Evolutionary conservation across 2,329 filamentous ascomycete species (phyloP).

Genomic region (Fusarium euwallaceae): DNA sequence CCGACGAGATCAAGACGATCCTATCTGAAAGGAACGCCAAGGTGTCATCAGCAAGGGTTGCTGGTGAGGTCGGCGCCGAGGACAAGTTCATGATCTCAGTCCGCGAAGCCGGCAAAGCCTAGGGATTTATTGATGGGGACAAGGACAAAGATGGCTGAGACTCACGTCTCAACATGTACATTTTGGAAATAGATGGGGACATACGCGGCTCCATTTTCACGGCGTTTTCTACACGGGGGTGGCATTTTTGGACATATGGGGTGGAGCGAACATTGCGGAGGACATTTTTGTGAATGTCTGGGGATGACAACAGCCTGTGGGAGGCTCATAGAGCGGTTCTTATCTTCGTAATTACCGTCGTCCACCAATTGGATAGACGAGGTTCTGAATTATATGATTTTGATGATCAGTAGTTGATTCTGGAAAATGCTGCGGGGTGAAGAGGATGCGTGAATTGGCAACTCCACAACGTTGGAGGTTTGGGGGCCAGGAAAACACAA

Average conservation of each 20-base stretch:
- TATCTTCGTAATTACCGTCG: slow-evolving; percentile 36
- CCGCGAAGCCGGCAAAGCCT: slow-evolving; percentile 53
- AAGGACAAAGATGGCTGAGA: slow-evolving; percentile 18
- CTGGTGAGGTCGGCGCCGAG: slow-evolving; percentile 61
- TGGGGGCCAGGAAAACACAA: background rate
- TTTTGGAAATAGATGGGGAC: slow-evolving; percentile 45
- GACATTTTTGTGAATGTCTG: slow-evolving; percentile 36
- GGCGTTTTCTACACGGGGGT: slow-evolving; percentile 44
- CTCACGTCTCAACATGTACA: slow-evolving; percentile 39
- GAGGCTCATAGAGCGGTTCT: slow-evolving; percentile 35
- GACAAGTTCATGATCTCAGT: slow-evolving; percentile 57
- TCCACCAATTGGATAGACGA: slow-evolving; percentile 31
- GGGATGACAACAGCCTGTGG: slow-evolving; percentile 4
- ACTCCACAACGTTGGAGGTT: background rate
- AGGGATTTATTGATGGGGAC: slow-evolving; percentile 23
- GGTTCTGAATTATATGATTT: slow-evolving; percentile 35
- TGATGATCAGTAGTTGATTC: slow-evolving; percentile 10
- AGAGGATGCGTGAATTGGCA: background rate
- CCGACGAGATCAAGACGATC: slow-evolving; percentile 59
- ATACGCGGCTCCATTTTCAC: slow-evolving; percentile 40
- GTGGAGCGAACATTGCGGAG: slow-evolving; percentile 23
- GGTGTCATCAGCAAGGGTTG: slow-evolving; percentile 50
- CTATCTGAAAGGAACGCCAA: slow-evolving; percentile 49
- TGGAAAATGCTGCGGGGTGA: background rate
- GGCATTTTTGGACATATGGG: slow-evolving; percentile 34